Conservation (phyloP, 2,329 filamentous ascomycete species). For the Penicillium sp. region DNA sequence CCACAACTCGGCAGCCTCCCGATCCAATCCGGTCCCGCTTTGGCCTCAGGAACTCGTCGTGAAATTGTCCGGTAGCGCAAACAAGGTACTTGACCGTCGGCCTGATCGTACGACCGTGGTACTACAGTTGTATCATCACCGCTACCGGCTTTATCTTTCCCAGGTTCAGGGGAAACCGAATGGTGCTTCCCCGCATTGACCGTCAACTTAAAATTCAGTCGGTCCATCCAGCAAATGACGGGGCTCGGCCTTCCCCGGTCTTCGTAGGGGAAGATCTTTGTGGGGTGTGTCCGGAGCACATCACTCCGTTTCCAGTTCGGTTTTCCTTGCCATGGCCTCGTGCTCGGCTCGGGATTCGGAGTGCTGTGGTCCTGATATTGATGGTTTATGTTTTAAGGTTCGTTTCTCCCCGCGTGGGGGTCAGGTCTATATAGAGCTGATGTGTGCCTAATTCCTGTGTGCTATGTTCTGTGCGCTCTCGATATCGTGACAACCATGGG, state of each 20-base stretch:
- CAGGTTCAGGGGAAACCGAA: not conserved
- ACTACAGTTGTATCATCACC: not conserved
- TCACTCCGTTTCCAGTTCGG: conserved; percentile 6
- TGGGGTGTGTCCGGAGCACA: conserved; percentile 15
- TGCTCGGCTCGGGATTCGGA: not conserved
- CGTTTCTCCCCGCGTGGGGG: not conserved
- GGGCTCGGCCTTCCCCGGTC: conserved; percentile 1
- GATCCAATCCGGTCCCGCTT: not conserved
- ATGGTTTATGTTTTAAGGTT: not conserved
- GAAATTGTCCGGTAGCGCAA: not conserved
- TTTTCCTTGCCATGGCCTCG: not conserved
- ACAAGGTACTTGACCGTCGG: too few relatives aligned
- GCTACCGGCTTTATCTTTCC: not conserved
- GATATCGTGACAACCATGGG: conserved; percentile 16
- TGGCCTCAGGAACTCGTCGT: not conserved
- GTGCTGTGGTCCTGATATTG: conserved; percentile 15
- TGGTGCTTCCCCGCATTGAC: conserved; percentile 9
- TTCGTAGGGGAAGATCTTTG: conserved; percentile 9
- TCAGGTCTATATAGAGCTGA: conserved; percentile 2
- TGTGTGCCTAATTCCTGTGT: not conserved
- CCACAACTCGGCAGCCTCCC: not conserved
- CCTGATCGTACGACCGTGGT: not conserved
- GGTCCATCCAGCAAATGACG: conserved; percentile 5
- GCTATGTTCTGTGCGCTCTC: not conserved
- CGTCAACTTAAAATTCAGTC: conserved; percentile 6